Conservation (phyloP, 2,329 filamentous ascomycete species). For the Alternaria dauci region DNA sequence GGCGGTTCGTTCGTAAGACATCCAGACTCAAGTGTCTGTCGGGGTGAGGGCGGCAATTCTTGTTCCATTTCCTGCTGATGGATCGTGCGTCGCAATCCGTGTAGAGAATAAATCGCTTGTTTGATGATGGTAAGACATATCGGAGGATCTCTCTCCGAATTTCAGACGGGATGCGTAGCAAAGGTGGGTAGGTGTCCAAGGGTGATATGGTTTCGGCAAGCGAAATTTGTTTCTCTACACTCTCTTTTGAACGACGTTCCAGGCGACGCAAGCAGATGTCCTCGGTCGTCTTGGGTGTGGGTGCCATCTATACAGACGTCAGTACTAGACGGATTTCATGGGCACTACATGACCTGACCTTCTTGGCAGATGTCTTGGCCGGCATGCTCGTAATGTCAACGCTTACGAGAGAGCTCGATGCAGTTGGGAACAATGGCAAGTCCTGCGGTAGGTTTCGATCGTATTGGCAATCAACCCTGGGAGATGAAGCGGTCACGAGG, state of each 20-base stretch:
- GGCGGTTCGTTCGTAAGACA: conserved; percentile 48
- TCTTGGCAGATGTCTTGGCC: conserved; percentile 46
- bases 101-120: conserved; percentile 57
- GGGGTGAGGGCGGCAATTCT: conserved; percentile 45
- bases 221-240: conserved; percentile 47
- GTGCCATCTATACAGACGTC: conserved; percentile 37
- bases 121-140: conserved; percentile 49
- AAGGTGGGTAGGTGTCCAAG: conserved; percentile 47
- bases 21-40: conserved; percentile 46
- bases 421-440: conserved; percentile 4
- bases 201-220: conserved; percentile 50
- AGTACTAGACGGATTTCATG: conserved; percentile 17
- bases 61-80: conserved; percentile 51
- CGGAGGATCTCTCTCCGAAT: conserved; percentile 51
- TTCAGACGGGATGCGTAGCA: conserved; percentile 51
- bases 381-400: conserved; percentile 34
- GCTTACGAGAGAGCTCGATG: conserved; percentile 8
- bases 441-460: conserved; percentile 6
- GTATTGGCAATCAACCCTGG: conserved; percentile 2
- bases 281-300: conserved; percentile 37
- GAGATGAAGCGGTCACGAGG: conserved; percentile 18
- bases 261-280: conserved; percentile 38
- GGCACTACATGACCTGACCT: conserved; percentile 36
- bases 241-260: conserved; percentile 39
- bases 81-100: conserved; percentile 53